Base-by-base conservation (phyloP, 2,329 filamentous ascomycete species). In the Ascochyta koolunga region DNA sequence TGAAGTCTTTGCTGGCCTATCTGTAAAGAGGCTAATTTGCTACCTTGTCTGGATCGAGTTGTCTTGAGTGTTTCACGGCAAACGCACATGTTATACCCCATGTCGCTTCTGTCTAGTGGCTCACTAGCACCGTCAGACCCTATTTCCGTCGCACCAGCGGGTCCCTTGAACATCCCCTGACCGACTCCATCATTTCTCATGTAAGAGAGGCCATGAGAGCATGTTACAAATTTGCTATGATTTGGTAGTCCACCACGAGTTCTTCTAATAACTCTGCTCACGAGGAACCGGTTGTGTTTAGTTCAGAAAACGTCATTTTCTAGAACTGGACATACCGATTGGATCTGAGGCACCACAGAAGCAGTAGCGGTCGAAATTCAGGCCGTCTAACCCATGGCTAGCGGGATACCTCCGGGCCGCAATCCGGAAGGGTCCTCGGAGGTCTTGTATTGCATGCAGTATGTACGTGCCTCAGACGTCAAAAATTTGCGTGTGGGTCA, bases 401-500 rank as follows among this genome's bases (percentile, higher is more conserved):
- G 36, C 22, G 13, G 7, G 13, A 18, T 35, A 18, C 33, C 25
- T n/a, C 15, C 40, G 27, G 37, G n/a, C 43, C 27, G 38, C 44
- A 19, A 24, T 33, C 16, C 44, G 27, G 39, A 19, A 35, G 21
- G 13, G 18, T 32, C 39, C 25, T 47, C 42, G 37, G 50, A 53
- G 18, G 24, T 42, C 43, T 43, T 37, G 31, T 25, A 9, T 9
- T 36, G 15, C n/a, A n/a, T 6, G 13, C 5, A n/a, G n/a, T 5
- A 5, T 32, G 6, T 32, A 31, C 11, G 27, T 29, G 4, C 18
- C n/a, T 22, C 25, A 49, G 11, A 13, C 5, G 29, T 21, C 49
- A 24, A 45, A 49, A 54, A 36, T 49, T 45, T 44, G 40, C 35
- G 8, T 33, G 51, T 49, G 45, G 50, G 29, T 40, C 39, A 16